Evolutionary conservation across 1,139 yeast species (phyloP).

Genomic region (Geotrichum cucujoidarum): DNA sequence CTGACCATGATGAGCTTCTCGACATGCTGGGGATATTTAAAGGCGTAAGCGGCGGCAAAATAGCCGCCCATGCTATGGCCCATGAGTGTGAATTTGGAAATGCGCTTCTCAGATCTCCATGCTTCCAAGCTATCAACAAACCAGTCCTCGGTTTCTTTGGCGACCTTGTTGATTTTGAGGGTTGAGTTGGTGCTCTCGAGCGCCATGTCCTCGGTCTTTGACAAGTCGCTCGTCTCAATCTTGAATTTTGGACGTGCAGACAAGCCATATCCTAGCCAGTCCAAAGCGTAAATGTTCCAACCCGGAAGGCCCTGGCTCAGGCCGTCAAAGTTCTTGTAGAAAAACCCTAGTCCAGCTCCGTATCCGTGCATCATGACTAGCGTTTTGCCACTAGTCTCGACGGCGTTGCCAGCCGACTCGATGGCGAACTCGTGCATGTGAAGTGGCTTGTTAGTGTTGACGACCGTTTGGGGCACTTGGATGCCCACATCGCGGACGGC

Average conservation of each 20-base stretch:
- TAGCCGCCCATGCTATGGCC: constrained; percentile 94
- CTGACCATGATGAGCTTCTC: constrained; percentile 62
- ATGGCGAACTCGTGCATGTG: constrained; percentile 51
- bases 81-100: constrained; percentile 55
- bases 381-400: constrained; percentile 8
- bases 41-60: constrained; percentile 66
- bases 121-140: constrained; percentile 69
- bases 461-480: constrained; percentile 45
- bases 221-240: constrained; percentile 30
- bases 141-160: constrained; percentile 58
- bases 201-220: constrained; percentile 27
- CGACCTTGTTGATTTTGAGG: constrained; percentile 41
- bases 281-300: constrained; percentile 56
- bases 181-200: neutral
- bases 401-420: constrained; percentile 25
- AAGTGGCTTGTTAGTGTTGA: constrained; percentile 46
- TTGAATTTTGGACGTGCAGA: constrained; percentile 54
- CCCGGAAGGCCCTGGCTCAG: constrained; percentile 31
- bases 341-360: constrained; percentile 79
- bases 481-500: constrained; percentile 40
- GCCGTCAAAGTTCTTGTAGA: constrained; percentile 62
- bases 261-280: constrained; percentile 76
- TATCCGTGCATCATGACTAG: constrained; percentile 77
- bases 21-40: constrained; percentile 62
- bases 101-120: constrained; percentile 54